Evolutionary conservation across 495 filamentous ascomycete genomes (phyloP).

Genomic region (Clohesyomyces aquaticus): DNA sequence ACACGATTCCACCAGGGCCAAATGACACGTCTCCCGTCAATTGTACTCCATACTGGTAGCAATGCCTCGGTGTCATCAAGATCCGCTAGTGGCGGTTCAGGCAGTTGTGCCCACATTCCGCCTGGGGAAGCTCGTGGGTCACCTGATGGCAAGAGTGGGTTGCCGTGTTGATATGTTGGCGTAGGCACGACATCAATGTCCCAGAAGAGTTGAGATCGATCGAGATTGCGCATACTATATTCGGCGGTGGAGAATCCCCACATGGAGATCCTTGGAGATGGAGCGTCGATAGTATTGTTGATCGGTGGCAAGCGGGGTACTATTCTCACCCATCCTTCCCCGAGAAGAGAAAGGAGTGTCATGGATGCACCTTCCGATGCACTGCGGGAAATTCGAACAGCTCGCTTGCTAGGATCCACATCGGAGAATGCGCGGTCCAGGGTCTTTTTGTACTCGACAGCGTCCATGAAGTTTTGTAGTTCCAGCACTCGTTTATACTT

Average conservation of each 20-base stretch:
- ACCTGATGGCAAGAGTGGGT: conserved; percentile 50
- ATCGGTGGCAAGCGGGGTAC: conserved; percentile 61
- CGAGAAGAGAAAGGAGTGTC: conserved; percentile 69
- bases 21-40: conserved; percentile 64
- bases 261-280: conserved; percentile 47
- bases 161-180: conserved; percentile 62
- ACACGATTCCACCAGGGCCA: conserved; percentile 62
- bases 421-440: conserved; percentile 50
- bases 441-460: conserved; percentile 45
- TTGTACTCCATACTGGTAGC: conserved; percentile 80
- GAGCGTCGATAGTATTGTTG: conserved; percentile 47
- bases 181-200: conserved; percentile 63
- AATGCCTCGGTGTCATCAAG: conserved; percentile 46
- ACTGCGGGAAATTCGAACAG: conserved; percentile 49
- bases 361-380: conserved; percentile 70
- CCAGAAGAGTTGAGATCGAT: conserved; percentile 67
- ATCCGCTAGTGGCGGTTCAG: conserved; percentile 24
- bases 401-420: conserved; percentile 48
- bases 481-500: conserved; percentile 58
- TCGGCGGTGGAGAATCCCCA: conserved; percentile 73
- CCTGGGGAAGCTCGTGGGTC: conserved; percentile 40
- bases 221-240: conserved; percentile 72
- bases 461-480: conserved; percentile 45
- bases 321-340: conserved; percentile 60
- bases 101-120: conserved; percentile 19